These are phyloP conservation scores for Exidia glandulosa DNA, from an alignment of 768 basidiomycete species.

Conservation along the genomic window DNA sequence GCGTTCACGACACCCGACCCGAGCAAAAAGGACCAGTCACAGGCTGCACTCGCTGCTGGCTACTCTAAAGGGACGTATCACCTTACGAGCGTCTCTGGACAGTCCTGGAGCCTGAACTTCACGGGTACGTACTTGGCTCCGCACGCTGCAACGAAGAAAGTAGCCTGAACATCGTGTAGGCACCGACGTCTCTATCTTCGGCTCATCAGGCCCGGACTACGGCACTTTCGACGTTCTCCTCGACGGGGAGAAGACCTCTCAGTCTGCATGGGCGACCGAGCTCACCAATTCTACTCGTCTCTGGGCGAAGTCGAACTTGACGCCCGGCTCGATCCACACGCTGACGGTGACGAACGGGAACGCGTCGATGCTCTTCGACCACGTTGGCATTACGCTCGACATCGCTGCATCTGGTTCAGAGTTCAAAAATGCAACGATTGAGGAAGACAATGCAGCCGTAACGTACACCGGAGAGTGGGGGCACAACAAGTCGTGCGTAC, in stretches of 20 bases:
- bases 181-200: neutral
- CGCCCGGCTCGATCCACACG: neutral
- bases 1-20: neutral
- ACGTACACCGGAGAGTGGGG: neutral
- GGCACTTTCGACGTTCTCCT: neutral
- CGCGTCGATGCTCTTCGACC: neutral
- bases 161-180: neutral
- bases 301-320: neutral
- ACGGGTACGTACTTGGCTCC: neutral
- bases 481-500: neutral
- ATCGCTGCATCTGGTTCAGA: neutral
- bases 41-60: neutral
- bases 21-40: neutral
- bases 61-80: neutral
- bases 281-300: neutral
- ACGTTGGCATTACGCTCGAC: neutral
- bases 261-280: neutral
- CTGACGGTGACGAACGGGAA: neutral
- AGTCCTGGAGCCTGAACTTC: neutral
- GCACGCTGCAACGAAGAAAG: neutral
- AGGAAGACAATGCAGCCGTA: neutral
- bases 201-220: neutral
- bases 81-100: neutral
- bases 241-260: neutral
- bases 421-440: neutral